Conservation (phyloP, 768 basidiomycete genomes). For the Rhodotorula toruloides region DNA sequence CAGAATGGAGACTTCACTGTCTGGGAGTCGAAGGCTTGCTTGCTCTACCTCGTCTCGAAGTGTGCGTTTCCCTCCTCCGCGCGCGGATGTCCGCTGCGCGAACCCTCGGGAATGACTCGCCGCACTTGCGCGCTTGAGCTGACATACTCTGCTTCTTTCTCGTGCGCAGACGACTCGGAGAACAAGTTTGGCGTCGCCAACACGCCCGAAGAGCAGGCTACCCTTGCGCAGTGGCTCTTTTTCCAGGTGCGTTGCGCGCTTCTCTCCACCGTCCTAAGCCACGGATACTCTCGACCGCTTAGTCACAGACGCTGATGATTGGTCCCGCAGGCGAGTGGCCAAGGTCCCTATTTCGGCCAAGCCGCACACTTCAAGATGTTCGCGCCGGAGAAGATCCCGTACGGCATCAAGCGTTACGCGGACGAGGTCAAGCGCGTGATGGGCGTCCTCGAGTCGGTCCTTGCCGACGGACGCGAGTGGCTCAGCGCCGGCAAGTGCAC, state of each 20-base stretch:
- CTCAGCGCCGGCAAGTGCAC: slow-evolving; percentile 35
- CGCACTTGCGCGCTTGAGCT: neutral
- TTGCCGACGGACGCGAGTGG: slow-evolving; percentile 32
- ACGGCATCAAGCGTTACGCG: slow-evolving; percentile 33
- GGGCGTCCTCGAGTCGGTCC: slow-evolving; percentile 36
- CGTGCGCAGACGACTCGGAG: slow-evolving; percentile 32
- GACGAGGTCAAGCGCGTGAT: slow-evolving; percentile 37
- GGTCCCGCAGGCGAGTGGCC: slow-evolving; percentile 1
- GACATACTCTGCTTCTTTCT: neutral
- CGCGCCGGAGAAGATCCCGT: slow-evolving; percentile 31
- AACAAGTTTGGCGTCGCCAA: slow-evolving; percentile 30
- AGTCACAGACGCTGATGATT: neutral
- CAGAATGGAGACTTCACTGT: slow-evolving; percentile 33
- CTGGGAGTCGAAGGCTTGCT: slow-evolving; percentile 38
- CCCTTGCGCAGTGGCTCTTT: slow-evolving; percentile 35
- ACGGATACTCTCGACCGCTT: neutral
- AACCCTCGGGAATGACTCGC: neutral
- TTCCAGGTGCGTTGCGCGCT: too few species aligned
- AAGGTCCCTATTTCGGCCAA: slow-evolving; percentile 37
- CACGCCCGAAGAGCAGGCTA: slow-evolving; percentile 24
- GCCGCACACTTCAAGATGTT: slow-evolving; percentile 39
- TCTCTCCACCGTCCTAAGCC: neutral
- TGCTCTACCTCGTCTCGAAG: slow-evolving; percentile 35
- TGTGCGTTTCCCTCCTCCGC: slow-evolving; percentile 14
- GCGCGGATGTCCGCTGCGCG: too few species aligned